Percentiles rank a stretch among this genome's conserved stretches.
phyloP scores from a whole-genome alignment of 2,329 filamentous ascomycete genomes.

The Fusarium euwallaceae region DNA sequence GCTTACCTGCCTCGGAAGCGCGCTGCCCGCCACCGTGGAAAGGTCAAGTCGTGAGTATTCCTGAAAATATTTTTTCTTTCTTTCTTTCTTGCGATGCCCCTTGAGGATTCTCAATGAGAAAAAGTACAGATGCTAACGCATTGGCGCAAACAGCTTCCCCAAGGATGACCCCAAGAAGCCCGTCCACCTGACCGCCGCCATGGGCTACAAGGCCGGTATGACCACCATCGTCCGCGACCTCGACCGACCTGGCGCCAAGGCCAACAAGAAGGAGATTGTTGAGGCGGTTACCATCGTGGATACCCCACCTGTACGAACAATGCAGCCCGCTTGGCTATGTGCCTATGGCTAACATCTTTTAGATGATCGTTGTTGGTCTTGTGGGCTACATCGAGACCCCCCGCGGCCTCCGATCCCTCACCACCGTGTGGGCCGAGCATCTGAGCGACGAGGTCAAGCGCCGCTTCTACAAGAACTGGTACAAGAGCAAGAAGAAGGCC shows the following conservation, averaged over 20 bases:
- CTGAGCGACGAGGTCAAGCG: conserved; percentile 98
- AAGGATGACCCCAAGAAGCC: conserved; percentile 99
- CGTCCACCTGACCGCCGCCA: conserved; percentile 96
- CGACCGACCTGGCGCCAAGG: conserved; percentile 98
- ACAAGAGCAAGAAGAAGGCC: conserved; percentile 99
- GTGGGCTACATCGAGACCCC: conserved; percentile 99
- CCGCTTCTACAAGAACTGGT: conserved; percentile 99
- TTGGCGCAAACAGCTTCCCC: conserved; percentile 79
- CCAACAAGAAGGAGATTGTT: conserved; percentile 99
- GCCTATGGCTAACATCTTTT: conserved; percentile 79
- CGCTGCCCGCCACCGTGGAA: conserved; percentile 92
- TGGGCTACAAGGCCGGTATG: conserved; percentile 99
- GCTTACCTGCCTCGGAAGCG: conserved; percentile 92
- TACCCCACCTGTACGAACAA: conserved; percentile 95
- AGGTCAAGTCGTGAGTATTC: conserved; percentile 92
- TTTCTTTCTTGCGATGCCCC: background rate
- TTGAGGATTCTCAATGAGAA: background rate
- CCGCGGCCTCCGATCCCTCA: conserved; percentile 98
- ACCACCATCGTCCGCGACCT: conserved; percentile 99
- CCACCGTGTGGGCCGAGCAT: conserved; percentile 99
- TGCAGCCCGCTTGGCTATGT: conserved; percentile 83
- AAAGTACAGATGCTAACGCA: conserved; percentile 44
- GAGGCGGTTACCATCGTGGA: conserved; percentile 90
- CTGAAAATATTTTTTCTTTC: conserved; percentile 10
- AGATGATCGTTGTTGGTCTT: conserved; percentile 99